A percentile compares a stretch with the other conserved stretches of the same genome.
Evolutionary conservation across 31 red algal genomes (phyloP).

Genomic region (Odonthalia washingtoniensis): DNA sequence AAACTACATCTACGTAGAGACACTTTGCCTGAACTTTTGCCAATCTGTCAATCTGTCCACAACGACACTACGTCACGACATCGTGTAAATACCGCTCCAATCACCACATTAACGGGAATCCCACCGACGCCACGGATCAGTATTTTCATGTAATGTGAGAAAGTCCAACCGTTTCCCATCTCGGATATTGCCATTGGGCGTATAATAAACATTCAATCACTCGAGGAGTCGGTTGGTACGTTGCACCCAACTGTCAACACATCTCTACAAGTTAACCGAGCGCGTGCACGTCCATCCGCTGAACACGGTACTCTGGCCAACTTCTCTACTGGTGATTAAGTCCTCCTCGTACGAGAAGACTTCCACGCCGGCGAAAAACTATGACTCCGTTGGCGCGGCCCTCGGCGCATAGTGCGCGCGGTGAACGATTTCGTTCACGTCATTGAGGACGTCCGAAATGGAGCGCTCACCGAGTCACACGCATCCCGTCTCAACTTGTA

Average conservation of each 20-base stretch:
- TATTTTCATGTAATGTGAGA: background rate
- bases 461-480: background rate
- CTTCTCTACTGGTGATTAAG: background rate
- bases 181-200: background rate
- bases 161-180: background rate
- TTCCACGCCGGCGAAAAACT: background rate
- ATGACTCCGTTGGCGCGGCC: background rate
- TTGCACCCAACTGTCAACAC: background rate
- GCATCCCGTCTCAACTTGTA: background rate
- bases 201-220: background rate
- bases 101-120: background rate
- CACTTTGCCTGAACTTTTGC: background rate
- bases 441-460: background rate
- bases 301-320: background rate
- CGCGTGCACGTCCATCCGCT: background rate
- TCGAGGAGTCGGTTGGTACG: background rate
- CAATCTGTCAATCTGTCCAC: background rate
- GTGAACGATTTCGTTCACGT: background rate
- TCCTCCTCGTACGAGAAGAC: background rate
- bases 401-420: too few species aligned
- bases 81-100: background rate
- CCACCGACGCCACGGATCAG: background rate
- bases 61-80: background rate
- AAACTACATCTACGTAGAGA: background rate
- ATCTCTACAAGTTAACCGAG: background rate